Conservation (phyloP, 1,139 yeast species). For the Kurtzmaniella quercitrusa region DNA sequence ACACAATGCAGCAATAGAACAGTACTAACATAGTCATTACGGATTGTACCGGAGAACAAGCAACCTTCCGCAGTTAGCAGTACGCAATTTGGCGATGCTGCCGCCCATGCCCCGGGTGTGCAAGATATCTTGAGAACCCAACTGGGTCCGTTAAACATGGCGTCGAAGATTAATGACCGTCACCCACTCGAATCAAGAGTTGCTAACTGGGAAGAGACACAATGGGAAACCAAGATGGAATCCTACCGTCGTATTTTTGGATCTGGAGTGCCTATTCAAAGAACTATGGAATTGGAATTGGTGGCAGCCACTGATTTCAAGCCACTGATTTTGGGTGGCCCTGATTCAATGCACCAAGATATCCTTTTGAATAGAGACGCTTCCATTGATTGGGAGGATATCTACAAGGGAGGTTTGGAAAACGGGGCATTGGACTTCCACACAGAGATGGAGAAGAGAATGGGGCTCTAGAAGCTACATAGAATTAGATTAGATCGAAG, state of each 20-base stretch:
- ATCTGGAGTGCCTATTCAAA: slow-evolving; percentile 87
- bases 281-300: slow-evolving; percentile 79
- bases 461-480: slow-evolving; percentile 51
- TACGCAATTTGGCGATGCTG: slow-evolving; percentile 46
- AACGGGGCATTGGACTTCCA: slow-evolving; percentile 53
- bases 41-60: slow-evolving; percentile 46
- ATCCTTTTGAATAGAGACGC: slow-evolving; percentile 75
- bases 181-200: slow-evolving; percentile 85
- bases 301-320: slow-evolving; percentile 71
- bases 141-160: slow-evolving; percentile 57
- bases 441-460: slow-evolving; percentile 62
- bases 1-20: slow-evolving; percentile 1
- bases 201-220: slow-evolving; percentile 75
- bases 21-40: slow-evolving; percentile 34
- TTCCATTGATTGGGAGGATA: slow-evolving; percentile 88
- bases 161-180: slow-evolving; percentile 71
- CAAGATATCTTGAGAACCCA: slow-evolving; percentile 56
- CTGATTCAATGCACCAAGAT: slow-evolving; percentile 63
- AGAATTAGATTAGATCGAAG: neutral
- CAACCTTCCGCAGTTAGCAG: slow-evolving; percentile 41
- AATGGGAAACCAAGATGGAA: slow-evolving; percentile 67
- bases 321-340: slow-evolving; percentile 60
- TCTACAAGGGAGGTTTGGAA: slow-evolving; percentile 59
- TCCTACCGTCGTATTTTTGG: slow-evolving; percentile 83
- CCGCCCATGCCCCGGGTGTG: slow-evolving; percentile 59